Percentiles rank a stretch among this genome's conserved stretches.
These are phyloP conservation scores for Salvia miltiorrhiza DNA, from an alignment of 257 asterid genomes.

Conservation along the genomic window DNA sequence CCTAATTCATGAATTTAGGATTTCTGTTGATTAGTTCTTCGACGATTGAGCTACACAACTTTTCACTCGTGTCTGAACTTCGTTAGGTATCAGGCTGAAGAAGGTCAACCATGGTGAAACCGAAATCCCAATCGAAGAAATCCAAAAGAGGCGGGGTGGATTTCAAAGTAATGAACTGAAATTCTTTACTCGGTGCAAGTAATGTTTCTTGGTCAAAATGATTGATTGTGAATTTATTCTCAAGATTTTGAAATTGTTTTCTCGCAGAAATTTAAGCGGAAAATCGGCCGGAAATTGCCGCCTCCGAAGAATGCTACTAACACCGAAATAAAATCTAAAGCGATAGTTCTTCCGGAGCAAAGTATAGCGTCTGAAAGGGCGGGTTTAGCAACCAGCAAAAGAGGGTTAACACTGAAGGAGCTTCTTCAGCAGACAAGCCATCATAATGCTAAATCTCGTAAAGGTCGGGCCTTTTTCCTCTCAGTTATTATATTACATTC, in stretches of 20 bases:
- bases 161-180: conserved; percentile 55
- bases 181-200: background rate
- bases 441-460: conserved; percentile 86
- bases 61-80: background rate
- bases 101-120: conserved; percentile 54
- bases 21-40: background rate
- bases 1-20: conserved; percentile 13
- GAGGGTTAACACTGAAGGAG: conserved; percentile 91
- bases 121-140: conserved; percentile 65
- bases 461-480: conserved; percentile 37
- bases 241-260: background rate
- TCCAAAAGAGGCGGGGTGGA: conserved; percentile 68
- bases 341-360: conserved; percentile 91
- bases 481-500: background rate
- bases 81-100: conserved; percentile 6
- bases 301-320: conserved; percentile 89
- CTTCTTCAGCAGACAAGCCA: conserved; percentile 94
- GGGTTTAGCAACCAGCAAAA: conserved; percentile 79
- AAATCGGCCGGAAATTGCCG: conserved; percentile 90
- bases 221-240: background rate
- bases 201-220: background rate
- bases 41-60: background rate
- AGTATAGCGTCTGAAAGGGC: conserved; percentile 74
- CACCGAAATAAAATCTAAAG: conserved; percentile 77
- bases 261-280: conserved; percentile 77